A percentile compares a stretch with the other conserved stretches of the same genome.
Conservation (phyloP, 2,329 filamentous ascomycete species). For the Cyclaneusma minus region DNA sequence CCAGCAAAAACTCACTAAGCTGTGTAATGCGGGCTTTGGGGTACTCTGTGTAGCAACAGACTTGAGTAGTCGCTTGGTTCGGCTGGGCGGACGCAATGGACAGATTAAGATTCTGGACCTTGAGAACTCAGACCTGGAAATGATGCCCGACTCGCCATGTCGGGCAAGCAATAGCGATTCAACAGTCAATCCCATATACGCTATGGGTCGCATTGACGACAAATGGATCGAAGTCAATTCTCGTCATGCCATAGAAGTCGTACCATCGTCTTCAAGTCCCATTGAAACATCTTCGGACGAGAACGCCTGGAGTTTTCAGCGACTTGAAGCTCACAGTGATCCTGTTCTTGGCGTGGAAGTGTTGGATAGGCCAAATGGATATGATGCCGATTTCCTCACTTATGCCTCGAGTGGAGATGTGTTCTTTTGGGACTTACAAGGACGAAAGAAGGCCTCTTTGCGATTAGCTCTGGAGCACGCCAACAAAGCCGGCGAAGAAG, state of each 20-base stretch:
- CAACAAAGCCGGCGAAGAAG: slow-evolving; percentile 31
- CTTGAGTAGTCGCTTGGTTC: slow-evolving; percentile 16
- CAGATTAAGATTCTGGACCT: slow-evolving; percentile 34
- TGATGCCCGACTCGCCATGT: too few relatives aligned
- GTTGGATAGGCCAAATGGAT: slow-evolving; percentile 41
- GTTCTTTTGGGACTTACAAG: slow-evolving; percentile 68
- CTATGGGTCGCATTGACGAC: slow-evolving; percentile 26
- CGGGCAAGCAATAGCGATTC: too few relatives aligned
- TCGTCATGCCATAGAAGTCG: slow-evolving; percentile 57
- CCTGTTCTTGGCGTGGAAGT: slow-evolving; percentile 59
- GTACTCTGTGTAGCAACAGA: slow-evolving; percentile 24
- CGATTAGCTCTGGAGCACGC: slow-evolving; percentile 54
- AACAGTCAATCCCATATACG: too few relatives aligned
- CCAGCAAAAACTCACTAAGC: slow-evolving; percentile 52
- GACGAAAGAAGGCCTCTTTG: slow-evolving; percentile 48
- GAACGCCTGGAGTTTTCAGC: too few relatives aligned
- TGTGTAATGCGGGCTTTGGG: slow-evolving; percentile 50
- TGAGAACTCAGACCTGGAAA: slow-evolving; percentile 16
- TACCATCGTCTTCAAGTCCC: slow-evolving; percentile 8
- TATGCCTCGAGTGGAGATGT: slow-evolving; percentile 75
- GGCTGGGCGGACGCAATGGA: slow-evolving; percentile 22
- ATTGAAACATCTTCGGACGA: slow-evolving; percentile 21
- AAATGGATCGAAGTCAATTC: slow-evolving; percentile 44
- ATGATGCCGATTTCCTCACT: slow-evolving; percentile 65
- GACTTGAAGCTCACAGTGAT: slow-evolving; percentile 47